Base-by-base conservation (phyloP, 257 asterid species). In the Thymus mandschuricus region DNA sequence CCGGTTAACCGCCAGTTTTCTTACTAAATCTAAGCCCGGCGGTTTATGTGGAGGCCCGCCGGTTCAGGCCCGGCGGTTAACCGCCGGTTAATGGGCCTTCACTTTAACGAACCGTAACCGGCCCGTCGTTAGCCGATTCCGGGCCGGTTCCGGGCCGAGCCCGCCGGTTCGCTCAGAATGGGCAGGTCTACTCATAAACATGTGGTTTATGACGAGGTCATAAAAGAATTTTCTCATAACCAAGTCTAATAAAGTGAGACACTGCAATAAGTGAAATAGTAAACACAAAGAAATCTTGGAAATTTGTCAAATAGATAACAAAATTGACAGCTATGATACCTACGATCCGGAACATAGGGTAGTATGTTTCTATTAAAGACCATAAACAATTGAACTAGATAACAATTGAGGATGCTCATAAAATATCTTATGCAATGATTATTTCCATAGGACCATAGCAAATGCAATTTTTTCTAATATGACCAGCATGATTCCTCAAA, bases 341-440 rank as follows among this genome's bases (percentile, higher is more conserved):
- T 74, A 50, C 12, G 29, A 60, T 63, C n/a, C 52, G 12, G 48
- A 57, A 68, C 45, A 30, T 21, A 34, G 3, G 27, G 31, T 40
- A 35, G 2, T 6, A n/a, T 35, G 30, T 56, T 9, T 46, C 54
- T 49, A 5, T 56, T 6, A 6, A 45, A 45, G 33, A n/a, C 6
- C 45, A 8, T n/a, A 7, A 68, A 49, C 35, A 48, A 48, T 49
- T 60, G 49, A 71, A 71, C 62, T 71, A 21, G 76, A 58, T 21
- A 21, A 21, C 63, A 41, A 74, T 68, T 40, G 49, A 74, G 69
- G 57, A 49, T 54, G 62, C 43, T 49, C 58, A 29, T 35, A 41
- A 52, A 43, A 55, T 54, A 12, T 34, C 48, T 62, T 50, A 30
- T 73, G 59, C 66, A 73, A 33, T 40, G 8, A 46, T 66, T 55